These are phyloP conservation scores for Crataegus laevigata DNA, from an alignment of 306 rosid genomes.

Conservation along the genomic window DNA sequence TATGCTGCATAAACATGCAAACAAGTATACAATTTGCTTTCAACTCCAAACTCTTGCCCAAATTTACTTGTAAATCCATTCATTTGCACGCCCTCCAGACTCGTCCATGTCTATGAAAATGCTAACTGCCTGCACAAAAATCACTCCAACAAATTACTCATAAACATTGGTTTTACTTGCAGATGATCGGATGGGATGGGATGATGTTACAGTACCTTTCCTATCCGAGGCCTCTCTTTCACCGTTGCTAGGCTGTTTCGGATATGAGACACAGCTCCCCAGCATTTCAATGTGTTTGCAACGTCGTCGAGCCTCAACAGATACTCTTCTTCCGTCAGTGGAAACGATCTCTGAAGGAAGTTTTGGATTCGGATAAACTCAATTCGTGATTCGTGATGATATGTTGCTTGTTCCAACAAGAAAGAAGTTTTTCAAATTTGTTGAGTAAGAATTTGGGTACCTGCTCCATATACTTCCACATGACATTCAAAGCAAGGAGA, in stretches of 20 bases:
- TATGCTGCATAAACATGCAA: not conserved
- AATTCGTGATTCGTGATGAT: not conserved
- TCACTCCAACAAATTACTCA: not conserved
- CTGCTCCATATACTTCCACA: conserved; percentile 99
- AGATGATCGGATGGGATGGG: not conserved
- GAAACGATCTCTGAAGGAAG: conserved; percentile 67
- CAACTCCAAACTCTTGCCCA: not conserved
- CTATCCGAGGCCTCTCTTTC: conserved; percentile 92
- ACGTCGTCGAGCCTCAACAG: conserved; percentile 87
- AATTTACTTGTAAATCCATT: conserved; percentile 83
- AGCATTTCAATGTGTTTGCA: conserved; percentile 81
- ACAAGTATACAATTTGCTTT: no score
- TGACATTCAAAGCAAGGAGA: conserved; percentile 91
- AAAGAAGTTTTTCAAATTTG: not conserved
- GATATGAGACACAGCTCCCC: conserved; percentile 99
- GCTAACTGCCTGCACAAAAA: conserved; percentile 75
- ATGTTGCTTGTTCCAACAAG: not conserved
- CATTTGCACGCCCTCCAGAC: conserved; percentile 82
- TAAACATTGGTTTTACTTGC: not conserved
- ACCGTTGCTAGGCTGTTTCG: conserved; percentile 72
- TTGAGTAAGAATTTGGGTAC: conserved; percentile 28
- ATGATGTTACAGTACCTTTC: conserved; percentile 51
- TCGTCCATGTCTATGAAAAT: conserved; percentile 93
- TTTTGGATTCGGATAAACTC: not conserved
- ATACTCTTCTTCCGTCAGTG: conserved; percentile 94